Base-by-base conservation (phyloP, 805 yeast species). In the Yamadazyma paraphyllophila region DNA sequence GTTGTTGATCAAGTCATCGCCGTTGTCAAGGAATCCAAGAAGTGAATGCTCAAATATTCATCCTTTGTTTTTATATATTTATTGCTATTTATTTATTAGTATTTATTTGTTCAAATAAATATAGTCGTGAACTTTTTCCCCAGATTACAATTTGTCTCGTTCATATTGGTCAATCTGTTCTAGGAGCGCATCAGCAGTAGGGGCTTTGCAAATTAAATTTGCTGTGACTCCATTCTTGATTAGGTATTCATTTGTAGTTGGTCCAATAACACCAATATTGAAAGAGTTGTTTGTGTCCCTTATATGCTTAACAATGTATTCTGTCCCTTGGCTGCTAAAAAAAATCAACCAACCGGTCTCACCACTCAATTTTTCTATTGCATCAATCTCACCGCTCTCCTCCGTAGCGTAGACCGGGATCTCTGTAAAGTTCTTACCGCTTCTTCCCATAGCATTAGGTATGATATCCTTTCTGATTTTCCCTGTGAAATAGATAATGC, bases 241-340 rank as follows among this genome's bases (percentile, higher is more conserved):
- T 36, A 91, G 64, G 56, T 78, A 89, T 33, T 69, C 73, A 45
- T 85, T 81, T 0, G 98, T 92, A 0, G 97, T 92, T 2, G 97
- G 97, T 0, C 98, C 98, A 47, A 92, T 92, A 3, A 91, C 82
- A 0, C 96, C 97, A 12, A 89, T 66, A 39, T 71, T 74, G 36
- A 71, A 62, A 1, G 53, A 46, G 3, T 46, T 34, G 27, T 46
- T 20, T n/a, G 41, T 35, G 9, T 41, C 38, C 12, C 40, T 40
- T 26, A 69, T 42, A 49, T 73, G 72, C 8, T 74, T 63, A 3
- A 87, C 77, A 10, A 90, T 82, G 1, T 63, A 70, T 25, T 76
- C 77, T 0, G 96, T 84, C 0, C 96, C 96, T 55, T 94, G 95
- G 0, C 97, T 96, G 51, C 97, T 88, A 64, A 91, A 92, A 49